phyloP scores from a whole-genome alignment of 1,139 yeast genomes.

The Pichia sp. region DNA sequence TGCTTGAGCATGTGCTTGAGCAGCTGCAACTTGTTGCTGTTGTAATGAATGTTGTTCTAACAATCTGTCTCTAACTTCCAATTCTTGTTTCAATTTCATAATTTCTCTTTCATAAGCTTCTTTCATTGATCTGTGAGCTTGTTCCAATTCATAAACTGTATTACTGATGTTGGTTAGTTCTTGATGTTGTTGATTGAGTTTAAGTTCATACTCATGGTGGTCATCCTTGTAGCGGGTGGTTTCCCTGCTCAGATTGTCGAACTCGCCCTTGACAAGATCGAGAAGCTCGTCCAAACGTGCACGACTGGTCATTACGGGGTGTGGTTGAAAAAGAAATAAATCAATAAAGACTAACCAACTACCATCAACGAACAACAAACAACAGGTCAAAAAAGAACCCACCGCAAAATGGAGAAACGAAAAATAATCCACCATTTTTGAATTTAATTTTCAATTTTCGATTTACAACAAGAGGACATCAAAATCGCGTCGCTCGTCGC shows the following conservation, averaged over 20 bases:
- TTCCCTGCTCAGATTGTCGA: conserved; percentile 78
- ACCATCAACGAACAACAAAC: neutral
- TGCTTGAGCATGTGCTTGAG: conserved; percentile 29
- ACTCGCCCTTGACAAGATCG: conserved; percentile 90
- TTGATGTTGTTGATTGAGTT: conserved; percentile 84
- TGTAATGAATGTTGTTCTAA: conserved; percentile 32
- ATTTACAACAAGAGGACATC: neutral
- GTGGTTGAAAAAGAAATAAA: neutral
- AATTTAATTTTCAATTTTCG: neutral
- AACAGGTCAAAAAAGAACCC: neutral
- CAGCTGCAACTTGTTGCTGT: conserved; percentile 30
- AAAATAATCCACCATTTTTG: neutral
- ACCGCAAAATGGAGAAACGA: neutral
- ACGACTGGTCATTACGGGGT: conserved; percentile 21
- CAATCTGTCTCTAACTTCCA: conserved; percentile 67
- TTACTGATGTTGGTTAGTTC: conserved; percentile 94
- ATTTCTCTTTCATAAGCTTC: conserved; percentile 96
- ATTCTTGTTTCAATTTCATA: conserved; percentile 73
- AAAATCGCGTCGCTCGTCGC: neutral
- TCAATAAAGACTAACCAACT: neutral
- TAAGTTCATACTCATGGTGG: conserved; percentile 88
- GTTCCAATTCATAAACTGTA: conserved; percentile 87
- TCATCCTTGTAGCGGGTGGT: conserved; percentile 84
- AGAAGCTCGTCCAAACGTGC: conserved; percentile 58
- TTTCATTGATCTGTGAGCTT: conserved; percentile 91